Evolutionary conservation across 2,329 filamentous ascomycete genomes (phyloP).

Genomic region (Cladosporium velox): DNA sequence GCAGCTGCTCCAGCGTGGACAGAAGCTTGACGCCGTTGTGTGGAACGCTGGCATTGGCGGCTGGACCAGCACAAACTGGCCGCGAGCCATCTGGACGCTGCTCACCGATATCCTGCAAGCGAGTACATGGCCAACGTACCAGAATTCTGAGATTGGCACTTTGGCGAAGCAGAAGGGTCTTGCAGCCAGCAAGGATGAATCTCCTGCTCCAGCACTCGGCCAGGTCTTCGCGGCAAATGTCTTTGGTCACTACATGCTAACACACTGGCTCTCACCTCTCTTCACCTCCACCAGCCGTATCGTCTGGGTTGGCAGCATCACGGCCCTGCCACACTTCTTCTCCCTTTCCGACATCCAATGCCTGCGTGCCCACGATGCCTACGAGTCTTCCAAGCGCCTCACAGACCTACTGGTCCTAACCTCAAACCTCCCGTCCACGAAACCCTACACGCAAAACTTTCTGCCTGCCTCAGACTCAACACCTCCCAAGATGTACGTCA

Average conservation of each 20-base stretch:
- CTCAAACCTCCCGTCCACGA: constrained; percentile 64
- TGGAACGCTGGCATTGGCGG: constrained; percentile 89
- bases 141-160: constrained; percentile 62
- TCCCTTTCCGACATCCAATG: constrained; percentile 74
- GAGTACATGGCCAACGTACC: constrained; percentile 77
- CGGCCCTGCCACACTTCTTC: constrained; percentile 63
- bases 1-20: constrained; percentile 57
- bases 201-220: constrained; percentile 64
- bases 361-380: constrained; percentile 63
- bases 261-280: constrained; percentile 75
- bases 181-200: constrained; percentile 15
- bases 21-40: constrained; percentile 75
- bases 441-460: constrained; percentile 59
- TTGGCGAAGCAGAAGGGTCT: constrained; percentile 56
- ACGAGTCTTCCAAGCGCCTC: constrained; percentile 85
- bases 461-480: constrained; percentile 42
- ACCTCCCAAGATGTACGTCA: constrained; percentile 64
- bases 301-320: constrained; percentile 85
- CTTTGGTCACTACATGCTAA: constrained; percentile 91
- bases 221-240: constrained; percentile 88
- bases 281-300: constrained; percentile 64
- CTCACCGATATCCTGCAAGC: constrained; percentile 66
- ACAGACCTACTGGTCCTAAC: constrained; percentile 83
- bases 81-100: constrained; percentile 56
- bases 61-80: constrained; percentile 78